Base-by-base conservation (phyloP, 768 basidiomycete species). In the Pleurotus pulmonarius region DNA sequence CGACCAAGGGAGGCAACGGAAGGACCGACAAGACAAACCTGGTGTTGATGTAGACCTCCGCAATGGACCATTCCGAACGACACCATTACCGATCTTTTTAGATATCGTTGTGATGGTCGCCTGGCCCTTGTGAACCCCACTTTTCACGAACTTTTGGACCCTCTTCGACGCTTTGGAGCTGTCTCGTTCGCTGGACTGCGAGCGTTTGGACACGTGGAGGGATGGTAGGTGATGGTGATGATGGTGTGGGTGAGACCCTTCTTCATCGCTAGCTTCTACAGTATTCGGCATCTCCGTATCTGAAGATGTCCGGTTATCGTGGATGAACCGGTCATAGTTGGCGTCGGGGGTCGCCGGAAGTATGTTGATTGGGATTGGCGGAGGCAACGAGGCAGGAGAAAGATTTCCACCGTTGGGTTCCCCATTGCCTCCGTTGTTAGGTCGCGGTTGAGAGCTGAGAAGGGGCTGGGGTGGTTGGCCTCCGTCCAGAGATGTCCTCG, bases 91-190 rank as follows among this genome's bases (percentile, higher is more conserved):
- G 39, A 92, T 86, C 66, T 83, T 90, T 66, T 79, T 83, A 29
- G 88, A 88, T 49, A 91, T 88, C 15, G 87, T 88, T 24, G 83
- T 83, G 43, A 93, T 88, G 49, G 84, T 79, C 5, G 76, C 85
- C 56, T 86, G 85, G 5, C 86, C 82, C 65, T 90, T 87, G 61
- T 90, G 83, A 20, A 92, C 88, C 8, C 82, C 78, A 57, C 81
- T 79, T 69, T 87, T 91, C 58, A 91, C 71, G 72, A 88, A 88
- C 66, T 85, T 84, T 61, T 86, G 86, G 52, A 92, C 75, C 66
- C 87, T 90, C 70, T 88, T 90, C 38, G 51, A 53, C 39, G 84
- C 84, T 53, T 81, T 80, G 22, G 79, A 83, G 7, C 75, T 73
- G 59, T 85, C 70, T 25, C 73, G 61, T 34, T 77, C 76, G 37